A percentile compares a stretch with the other conserved stretches of the same genome.
phyloP scores from a whole-genome alignment of 495 filamentous ascomycete species.

The Oleoguttula mirabilis region DNA sequence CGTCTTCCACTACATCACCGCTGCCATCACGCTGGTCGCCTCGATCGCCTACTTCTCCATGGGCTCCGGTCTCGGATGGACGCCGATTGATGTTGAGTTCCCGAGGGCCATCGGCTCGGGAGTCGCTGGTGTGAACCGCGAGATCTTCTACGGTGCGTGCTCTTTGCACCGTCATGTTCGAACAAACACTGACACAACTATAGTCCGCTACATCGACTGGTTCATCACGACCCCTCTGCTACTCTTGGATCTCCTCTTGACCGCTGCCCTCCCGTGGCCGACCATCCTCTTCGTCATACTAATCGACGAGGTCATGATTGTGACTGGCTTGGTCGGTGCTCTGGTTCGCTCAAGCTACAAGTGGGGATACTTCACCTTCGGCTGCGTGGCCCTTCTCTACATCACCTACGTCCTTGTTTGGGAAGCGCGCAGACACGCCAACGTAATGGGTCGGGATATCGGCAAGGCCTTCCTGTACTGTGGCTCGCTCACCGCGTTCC shows the following conservation, averaged over 20 bases:
- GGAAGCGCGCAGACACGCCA: slow-evolving; percentile 43
- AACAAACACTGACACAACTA: slow-evolving; percentile 15
- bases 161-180: no score
- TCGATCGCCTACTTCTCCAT: slow-evolving; percentile 58
- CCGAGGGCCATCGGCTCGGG: slow-evolving; percentile 28
- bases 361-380: slow-evolving; percentile 58
- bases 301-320: slow-evolving; percentile 51
- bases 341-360: slow-evolving; percentile 47
- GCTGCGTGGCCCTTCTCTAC: slow-evolving; percentile 44
- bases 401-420: slow-evolving; percentile 44
- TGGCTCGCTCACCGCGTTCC: slow-evolving; percentile 40
- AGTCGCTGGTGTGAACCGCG: slow-evolving; percentile 37
- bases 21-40: slow-evolving; percentile 46
- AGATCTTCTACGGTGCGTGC: slow-evolving; percentile 69
- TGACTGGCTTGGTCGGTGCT: slow-evolving; percentile 51
- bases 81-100: slow-evolving; percentile 47
- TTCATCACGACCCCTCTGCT: slow-evolving; percentile 42
- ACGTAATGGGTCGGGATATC: slow-evolving; percentile 38
- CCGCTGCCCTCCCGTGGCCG: slow-evolving; percentile 52
- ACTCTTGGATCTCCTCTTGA: slow-evolving; percentile 47
- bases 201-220: slow-evolving; percentile 14
- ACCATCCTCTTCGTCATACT: slow-evolving; percentile 51
- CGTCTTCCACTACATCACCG: slow-evolving; percentile 59
- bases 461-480: slow-evolving; percentile 40
- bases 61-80: slow-evolving; percentile 55